A percentile compares a stretch with the other conserved stretches of the same genome.
Evolutionary conservation across 2,329 filamentous ascomycete species (phyloP).

Genomic region (Thielaviopsis euricoi): DNA sequence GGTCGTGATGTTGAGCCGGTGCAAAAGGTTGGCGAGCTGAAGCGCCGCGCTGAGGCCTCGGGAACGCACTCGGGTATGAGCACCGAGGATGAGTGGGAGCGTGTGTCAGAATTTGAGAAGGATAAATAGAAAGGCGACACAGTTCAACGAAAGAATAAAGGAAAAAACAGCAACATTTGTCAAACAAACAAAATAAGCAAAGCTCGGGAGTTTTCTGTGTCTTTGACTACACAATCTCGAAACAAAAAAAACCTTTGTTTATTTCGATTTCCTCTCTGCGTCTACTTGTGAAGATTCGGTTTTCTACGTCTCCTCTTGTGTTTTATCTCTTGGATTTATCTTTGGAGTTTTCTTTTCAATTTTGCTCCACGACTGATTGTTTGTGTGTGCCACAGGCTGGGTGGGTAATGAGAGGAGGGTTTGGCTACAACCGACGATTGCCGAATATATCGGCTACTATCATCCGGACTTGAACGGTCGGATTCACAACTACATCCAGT

Average conservation of each 20-base stretch:
- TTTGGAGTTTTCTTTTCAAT: neutral
- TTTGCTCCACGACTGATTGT: neutral
- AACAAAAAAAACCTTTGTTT: neutral
- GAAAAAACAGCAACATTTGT: neutral
- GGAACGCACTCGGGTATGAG: conserved; percentile 44
- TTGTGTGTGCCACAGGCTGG: neutral
- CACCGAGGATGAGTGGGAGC: conserved; percentile 97
- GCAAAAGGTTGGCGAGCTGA: conserved; percentile 29
- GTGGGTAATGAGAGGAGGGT: too few relatives aligned
- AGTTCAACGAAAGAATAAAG: neutral
- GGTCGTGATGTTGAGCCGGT: conserved; percentile 23
- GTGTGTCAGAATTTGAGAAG: conserved; percentile 60
- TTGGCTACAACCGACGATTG: too few relatives aligned
- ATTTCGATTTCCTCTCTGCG: neutral
- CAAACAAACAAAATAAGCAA: neutral
- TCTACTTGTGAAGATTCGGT: neutral
- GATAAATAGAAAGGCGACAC: conserved; percentile 27
- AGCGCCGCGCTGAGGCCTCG: conserved; percentile 25
- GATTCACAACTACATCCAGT: too few relatives aligned
- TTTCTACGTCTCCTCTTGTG: neutral
- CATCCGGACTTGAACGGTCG: too few relatives aligned
- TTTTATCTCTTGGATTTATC: neutral
- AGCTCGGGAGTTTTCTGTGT: neutral
- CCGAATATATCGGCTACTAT: too few relatives aligned
- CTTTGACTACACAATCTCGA: neutral